Evolutionary conservation across 1,139 yeast species (phyloP), one percentile per base, ranked within the genome.

Genomic region (Arxiozyma slooffiae): DNA sequence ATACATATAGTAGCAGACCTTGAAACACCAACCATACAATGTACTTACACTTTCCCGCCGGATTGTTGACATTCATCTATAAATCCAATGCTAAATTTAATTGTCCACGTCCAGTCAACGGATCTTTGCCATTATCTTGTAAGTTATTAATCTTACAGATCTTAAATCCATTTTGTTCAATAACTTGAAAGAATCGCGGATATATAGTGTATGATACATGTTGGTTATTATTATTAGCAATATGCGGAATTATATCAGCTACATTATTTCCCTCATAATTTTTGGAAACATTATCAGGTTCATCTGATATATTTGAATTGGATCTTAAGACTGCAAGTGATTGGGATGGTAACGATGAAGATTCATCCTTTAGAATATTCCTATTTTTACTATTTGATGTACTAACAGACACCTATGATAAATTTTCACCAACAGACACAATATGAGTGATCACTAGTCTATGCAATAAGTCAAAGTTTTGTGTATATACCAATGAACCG

Each of bases 1-100:
- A 89, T 86, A 57, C 95, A 85, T 41, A 90, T 85, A 0, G 95
- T 82, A 0, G 96, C 97, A 22, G 94, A 84, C 51, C 97, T 72
- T 0, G 95, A 86, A 4, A 89, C 97, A 1, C 97, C 97, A 51
- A 86, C 95, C 61, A 88, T 82, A 64, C 97, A 89, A 64, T 89
- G 96, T 18, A 87, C 88, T 50, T 89, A 70, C 0, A 87, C 82
- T 40, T 75, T 79, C 44, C 74, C 78, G 34, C 60, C 64, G 1
- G 61, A 56, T 34, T 63, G 50, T 54, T 70, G 66, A 40, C 72
- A 71, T 26, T 67, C 68, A 38, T 75, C 74, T 41, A 76, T 72
- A 53, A 77, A 0, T 69, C 61, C 44, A 77, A 60, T 3, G 75
- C 71, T 44, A 71, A 71, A 34, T 67, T 66, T 42, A 76, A 60